Evolutionary conservation across 164 flowering plant species (phyloP).

Genomic region (Piper longum): DNA sequence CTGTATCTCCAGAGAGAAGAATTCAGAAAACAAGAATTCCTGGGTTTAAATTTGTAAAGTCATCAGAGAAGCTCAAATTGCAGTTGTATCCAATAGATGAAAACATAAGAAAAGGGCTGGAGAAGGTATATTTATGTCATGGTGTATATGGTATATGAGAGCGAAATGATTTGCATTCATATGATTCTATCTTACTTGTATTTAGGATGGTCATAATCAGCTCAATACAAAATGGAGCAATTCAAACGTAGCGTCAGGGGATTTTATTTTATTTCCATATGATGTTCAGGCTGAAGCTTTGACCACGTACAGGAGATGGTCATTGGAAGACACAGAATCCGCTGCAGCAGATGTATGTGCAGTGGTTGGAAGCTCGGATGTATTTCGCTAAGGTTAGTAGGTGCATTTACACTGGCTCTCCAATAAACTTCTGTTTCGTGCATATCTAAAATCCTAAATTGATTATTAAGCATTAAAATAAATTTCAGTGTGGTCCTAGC

Average conservation of each 20-base stretch:
- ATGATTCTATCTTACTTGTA: background rate
- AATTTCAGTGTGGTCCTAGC: background rate
- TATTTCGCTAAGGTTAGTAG: conserved; percentile 71
- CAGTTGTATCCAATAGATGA: conserved; percentile 94
- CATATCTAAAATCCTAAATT: background rate
- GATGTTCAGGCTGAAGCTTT: conserved; percentile 40
- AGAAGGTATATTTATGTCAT: conserved; percentile 35
- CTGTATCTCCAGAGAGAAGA: no score
- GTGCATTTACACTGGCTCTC: background rate
- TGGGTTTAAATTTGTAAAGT: no score
- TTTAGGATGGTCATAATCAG: conserved; percentile 86
- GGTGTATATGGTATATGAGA: background rate
- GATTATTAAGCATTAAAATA: background rate
- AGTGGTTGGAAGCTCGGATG: conserved; percentile 53
- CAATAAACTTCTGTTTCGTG: background rate
- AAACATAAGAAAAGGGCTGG: conserved; percentile 59
- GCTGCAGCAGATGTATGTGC: conserved; percentile 74
- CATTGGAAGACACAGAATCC: conserved; percentile 36
- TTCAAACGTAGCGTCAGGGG: conserved; percentile 58
- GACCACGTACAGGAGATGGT: conserved; percentile 47
- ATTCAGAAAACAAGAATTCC: no score
- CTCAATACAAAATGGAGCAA: conserved; percentile 86
- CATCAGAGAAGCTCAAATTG: conserved; percentile 56
- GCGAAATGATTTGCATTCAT: background rate
- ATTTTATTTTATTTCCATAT: conserved; percentile 75